phyloP scores from a whole-genome alignment of 2,329 filamentous ascomycete species.

The Colletotrichum graminicola region DNA sequence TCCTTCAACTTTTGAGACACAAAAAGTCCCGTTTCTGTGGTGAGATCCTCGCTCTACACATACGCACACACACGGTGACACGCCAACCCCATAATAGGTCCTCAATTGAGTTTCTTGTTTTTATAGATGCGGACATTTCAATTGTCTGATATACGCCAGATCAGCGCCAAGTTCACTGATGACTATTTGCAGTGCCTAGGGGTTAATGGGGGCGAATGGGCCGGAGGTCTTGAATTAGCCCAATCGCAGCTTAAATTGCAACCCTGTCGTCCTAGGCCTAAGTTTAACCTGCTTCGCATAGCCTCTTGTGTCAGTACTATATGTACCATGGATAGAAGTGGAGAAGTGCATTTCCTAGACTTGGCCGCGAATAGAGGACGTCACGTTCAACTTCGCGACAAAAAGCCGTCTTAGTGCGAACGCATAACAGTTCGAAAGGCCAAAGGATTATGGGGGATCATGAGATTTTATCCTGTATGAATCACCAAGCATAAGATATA shows the following conservation, averaged over 20 bases:
- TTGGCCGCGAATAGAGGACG: not conserved
- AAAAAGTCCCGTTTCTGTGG: not conserved
- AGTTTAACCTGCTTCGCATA: not conserved
- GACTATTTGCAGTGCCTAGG: no score
- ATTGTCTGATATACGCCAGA: no score
- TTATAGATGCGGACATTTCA: not conserved
- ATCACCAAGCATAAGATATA: not conserved
- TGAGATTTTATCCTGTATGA: not conserved
- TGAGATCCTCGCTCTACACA: not conserved
- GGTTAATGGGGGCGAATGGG: no score
- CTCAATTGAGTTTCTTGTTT: not conserved
- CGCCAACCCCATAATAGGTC: not conserved
- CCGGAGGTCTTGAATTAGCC: not conserved
- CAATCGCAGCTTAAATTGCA: not conserved
- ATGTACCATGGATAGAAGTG: not conserved
- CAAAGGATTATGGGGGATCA: not conserved
- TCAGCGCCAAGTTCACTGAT: no score
- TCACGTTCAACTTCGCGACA: not conserved
- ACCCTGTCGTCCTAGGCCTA: not conserved
- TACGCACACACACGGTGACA: not conserved
- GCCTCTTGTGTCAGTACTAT: not conserved
- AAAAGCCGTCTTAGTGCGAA: not conserved
- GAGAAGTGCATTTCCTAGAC: not conserved
- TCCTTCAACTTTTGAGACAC: not conserved
- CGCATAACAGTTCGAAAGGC: no score